phyloP scores from a whole-genome alignment of 192 early-diverging fungal genomes.

The Podila verticillata region DNA sequence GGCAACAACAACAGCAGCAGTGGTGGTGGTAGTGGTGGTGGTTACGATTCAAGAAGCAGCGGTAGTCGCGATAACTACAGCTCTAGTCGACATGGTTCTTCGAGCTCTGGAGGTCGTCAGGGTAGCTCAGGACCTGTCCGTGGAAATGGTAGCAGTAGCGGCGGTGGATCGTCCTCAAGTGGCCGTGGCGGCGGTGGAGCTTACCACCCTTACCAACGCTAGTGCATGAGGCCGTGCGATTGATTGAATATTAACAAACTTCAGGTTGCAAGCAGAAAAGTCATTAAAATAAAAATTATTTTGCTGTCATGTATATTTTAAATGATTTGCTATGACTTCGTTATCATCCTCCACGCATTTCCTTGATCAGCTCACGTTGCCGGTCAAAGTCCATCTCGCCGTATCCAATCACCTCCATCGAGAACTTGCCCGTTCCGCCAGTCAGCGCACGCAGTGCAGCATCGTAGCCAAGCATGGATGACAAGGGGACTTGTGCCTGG shows the following conservation, averaged over 20 bases:
- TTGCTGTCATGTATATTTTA: neutral
- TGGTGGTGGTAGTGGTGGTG: conserved; percentile 13
- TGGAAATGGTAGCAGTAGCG: conserved; percentile 11
- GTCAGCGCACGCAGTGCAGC: conserved; percentile 85
- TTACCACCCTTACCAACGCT: conserved; percentile 51
- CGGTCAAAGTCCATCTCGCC: conserved; percentile 79
- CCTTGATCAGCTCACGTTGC: conserved; percentile 74
- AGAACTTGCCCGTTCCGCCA: conserved; percentile 83
- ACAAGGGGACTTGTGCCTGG: conserved; percentile 77
- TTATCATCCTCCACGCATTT: conserved; percentile 54
- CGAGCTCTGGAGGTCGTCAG: conserved; percentile 17
- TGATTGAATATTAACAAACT: too few species aligned
- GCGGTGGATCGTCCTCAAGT: conserved; percentile 14
- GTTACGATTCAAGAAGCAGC: conserved; percentile 24
- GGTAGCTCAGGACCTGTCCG: conserved; percentile 46
- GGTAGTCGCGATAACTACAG: conserved; percentile 13
- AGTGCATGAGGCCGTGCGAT: too few species aligned
- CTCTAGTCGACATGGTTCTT: conserved; percentile 4
- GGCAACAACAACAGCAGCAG: conserved; percentile 17
- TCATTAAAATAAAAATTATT: neutral
- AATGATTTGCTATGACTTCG: neutral
- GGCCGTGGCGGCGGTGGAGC: conserved; percentile 27
- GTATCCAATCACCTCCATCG: conserved; percentile 87
- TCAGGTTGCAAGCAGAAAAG: neutral
- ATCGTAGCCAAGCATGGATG: conserved; percentile 88